Conservation (phyloP, 768 basidiomycete genomes). For the Termitomyces sp. region DNA sequence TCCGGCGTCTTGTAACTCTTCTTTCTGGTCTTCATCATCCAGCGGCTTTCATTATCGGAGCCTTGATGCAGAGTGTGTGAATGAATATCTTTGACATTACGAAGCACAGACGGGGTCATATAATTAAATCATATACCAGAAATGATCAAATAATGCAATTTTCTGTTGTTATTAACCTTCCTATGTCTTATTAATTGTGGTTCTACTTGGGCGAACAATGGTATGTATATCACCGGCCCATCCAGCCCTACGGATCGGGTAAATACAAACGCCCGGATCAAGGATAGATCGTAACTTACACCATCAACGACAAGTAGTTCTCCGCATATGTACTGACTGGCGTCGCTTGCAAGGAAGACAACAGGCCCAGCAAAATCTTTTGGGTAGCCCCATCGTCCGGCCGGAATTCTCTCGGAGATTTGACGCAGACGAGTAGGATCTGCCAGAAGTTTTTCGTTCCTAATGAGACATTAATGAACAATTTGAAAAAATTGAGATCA, state of each 20-base stretch:
- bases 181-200: neutral
- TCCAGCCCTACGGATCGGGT: conserved; percentile 45
- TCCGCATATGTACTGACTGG: conserved; percentile 68
- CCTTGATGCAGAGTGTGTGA: too few species aligned
- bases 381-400: conserved; percentile 65
- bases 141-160: neutral
- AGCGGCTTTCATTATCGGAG: neutral
- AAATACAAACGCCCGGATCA: conserved; percentile 12
- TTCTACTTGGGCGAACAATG: neutral
- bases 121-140: too few species aligned
- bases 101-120: neutral
- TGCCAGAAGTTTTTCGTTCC: conserved; percentile 43
- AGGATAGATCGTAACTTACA: conserved; percentile 27
- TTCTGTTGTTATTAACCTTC: neutral
- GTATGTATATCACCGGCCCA: conserved; percentile 42
- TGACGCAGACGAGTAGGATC: conserved; percentile 64
- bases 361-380: conserved; percentile 69
- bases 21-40: neutral
- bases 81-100: neutral
- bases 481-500: neutral
- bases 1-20: too few species aligned
- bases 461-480: conserved; percentile 11
- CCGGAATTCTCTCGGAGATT: conserved; percentile 71
- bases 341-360: conserved; percentile 63
- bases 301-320: conserved; percentile 70